phyloP scores from a whole-genome alignment of 2,329 filamentous ascomycete species.

The Trichoderma gracile region DNA sequence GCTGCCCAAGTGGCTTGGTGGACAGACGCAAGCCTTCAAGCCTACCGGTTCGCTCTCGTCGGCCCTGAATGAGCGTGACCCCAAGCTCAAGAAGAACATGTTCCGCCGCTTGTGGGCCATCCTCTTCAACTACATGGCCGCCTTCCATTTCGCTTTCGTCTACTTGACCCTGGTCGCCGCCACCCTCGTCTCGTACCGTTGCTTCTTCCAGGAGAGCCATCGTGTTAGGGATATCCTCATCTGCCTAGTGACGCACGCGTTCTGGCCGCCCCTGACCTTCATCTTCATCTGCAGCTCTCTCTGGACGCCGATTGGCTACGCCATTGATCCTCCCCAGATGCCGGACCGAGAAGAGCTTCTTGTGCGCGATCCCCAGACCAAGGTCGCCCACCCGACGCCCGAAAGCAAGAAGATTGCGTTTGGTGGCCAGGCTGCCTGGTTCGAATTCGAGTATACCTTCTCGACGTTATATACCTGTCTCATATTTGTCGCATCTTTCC shows the following conservation, averaged over 20 bases:
- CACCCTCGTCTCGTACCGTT: constrained; percentile 52
- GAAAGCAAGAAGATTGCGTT: constrained; percentile 57
- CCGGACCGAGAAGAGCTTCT: constrained; percentile 60
- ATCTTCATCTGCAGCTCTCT: constrained; percentile 55
- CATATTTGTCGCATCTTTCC: constrained; percentile 49
- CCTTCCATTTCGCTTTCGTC: constrained; percentile 57
- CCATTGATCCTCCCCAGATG: constrained; percentile 59
- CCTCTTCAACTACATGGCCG: constrained; percentile 56
- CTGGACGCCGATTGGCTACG: constrained; percentile 62
- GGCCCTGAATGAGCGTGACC: constrained; percentile 59
- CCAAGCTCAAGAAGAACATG: constrained; percentile 53
- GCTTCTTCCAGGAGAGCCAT: constrained; percentile 44
- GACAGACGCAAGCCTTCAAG: constrained; percentile 59
- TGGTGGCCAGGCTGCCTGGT: constrained; percentile 55
- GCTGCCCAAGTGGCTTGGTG: constrained; percentile 60
- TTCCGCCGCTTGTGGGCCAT: constrained; percentile 55
- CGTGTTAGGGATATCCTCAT: constrained; percentile 45
- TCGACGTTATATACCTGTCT: constrained; percentile 52
- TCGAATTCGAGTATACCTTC: constrained; percentile 56
- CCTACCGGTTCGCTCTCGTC: constrained; percentile 60
- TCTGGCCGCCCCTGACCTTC: constrained; percentile 63
- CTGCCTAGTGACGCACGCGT: constrained; percentile 59
- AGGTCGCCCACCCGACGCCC: constrained; percentile 53
- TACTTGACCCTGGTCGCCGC: constrained; percentile 55
- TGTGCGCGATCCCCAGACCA: constrained; percentile 55